Evolutionary conservation across 495 filamentous ascomycete species (phyloP).

Genomic region (Daldinia caldariorum): DNA sequence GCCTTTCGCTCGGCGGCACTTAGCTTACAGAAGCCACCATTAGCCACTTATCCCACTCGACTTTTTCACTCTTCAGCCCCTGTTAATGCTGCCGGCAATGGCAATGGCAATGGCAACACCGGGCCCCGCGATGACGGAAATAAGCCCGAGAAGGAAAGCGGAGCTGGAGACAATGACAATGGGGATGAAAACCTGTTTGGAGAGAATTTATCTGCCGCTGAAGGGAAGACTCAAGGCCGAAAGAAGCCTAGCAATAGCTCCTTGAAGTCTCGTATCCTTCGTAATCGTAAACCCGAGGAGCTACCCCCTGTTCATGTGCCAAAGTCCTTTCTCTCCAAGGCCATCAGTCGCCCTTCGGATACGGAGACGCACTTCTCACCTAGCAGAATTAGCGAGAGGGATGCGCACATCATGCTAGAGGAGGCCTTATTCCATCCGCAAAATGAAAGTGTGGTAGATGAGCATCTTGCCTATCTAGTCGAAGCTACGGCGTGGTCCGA

Average conservation of each 20-base stretch:
- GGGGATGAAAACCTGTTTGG: constrained; percentile 34
- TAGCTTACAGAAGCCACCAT: constrained; percentile 44
- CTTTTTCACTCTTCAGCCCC: constrained; percentile 50
- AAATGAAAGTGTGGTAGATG: neutral
- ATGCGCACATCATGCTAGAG: constrained; percentile 22
- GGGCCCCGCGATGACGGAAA: constrained; percentile 35
- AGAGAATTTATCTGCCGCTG: constrained; percentile 27
- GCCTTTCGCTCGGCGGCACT: constrained; percentile 51
- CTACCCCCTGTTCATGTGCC: constrained; percentile 57
- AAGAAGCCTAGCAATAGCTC: constrained; percentile 49
- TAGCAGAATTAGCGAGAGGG: neutral
- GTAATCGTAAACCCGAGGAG: constrained; percentile 53
- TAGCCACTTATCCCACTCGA: constrained; percentile 37
- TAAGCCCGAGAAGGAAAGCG: constrained; percentile 40
- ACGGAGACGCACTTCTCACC: neutral
- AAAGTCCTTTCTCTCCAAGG: constrained; percentile 53
- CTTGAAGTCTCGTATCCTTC: constrained; percentile 50
- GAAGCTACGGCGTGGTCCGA: constrained; percentile 25
- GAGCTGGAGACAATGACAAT: constrained; percentile 17
- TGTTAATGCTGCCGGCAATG: constrained; percentile 44
- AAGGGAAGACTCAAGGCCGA: constrained; percentile 34
- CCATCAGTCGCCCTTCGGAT: constrained; percentile 43
- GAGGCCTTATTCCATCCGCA: constrained; percentile 2
- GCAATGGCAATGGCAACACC: constrained; percentile 34
- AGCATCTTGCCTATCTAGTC: constrained; percentile 19